Percentiles rank a stretch among this genome's conserved stretches.
These are phyloP conservation scores for Ministeria vibrans DNA, from an alignment of 78 protist species.

Conservation along the genomic window DNA sequence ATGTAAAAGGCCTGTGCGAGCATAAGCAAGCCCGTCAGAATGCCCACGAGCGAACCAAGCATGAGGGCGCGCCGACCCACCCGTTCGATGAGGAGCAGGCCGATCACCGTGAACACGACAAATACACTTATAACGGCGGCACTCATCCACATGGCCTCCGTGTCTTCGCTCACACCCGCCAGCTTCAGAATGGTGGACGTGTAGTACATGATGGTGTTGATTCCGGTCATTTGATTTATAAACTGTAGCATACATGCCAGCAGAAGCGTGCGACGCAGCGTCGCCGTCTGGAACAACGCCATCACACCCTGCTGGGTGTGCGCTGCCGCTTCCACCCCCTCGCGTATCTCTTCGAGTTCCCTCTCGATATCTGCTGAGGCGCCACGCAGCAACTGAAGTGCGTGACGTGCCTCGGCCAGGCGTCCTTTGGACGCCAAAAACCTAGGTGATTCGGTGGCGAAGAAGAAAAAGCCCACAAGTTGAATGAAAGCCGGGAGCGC, in stretches of 20 bases:
- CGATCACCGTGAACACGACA: background rate
- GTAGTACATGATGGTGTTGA: conserved; percentile 1
- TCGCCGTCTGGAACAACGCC: background rate
- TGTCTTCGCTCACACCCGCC: background rate
- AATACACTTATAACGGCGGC: background rate
- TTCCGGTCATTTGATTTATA: background rate
- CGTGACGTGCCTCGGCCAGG: no score
- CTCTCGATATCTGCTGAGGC: no score
- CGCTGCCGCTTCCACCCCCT: no score
- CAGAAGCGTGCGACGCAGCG: background rate
- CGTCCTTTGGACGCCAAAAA: no score
- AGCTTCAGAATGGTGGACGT: background rate
- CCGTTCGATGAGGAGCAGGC: background rate
- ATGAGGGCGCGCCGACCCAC: background rate
- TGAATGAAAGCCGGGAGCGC: background rate
- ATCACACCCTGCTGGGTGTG: background rate
- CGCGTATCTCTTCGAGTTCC: no score
- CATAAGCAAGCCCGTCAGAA: background rate
- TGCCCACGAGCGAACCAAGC: background rate
- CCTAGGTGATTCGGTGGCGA: no score
- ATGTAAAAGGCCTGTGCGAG: background rate
- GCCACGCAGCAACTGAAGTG: no score
- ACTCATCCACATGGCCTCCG: background rate
- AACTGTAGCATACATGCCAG: background rate
- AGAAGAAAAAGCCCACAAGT: background rate